Evolutionary conservation across 2,329 filamentous ascomycete species (phyloP).

Genomic region (Penicillium sclerotiorum): DNA sequence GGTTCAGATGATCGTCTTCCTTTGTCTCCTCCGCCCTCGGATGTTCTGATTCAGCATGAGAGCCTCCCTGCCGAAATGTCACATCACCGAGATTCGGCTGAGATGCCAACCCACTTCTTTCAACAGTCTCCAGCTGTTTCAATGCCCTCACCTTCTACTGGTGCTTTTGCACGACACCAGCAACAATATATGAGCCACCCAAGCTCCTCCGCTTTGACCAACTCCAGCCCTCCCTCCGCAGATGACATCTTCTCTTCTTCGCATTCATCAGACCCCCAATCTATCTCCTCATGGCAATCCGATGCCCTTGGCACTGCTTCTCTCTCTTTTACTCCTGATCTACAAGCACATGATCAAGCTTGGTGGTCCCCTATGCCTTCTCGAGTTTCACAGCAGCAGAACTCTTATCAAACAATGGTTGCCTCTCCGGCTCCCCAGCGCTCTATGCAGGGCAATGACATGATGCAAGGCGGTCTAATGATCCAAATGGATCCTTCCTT

Average conservation of each 20-base stretch:
- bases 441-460: conserved; percentile 34
- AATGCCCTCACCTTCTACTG: conserved; percentile 36
- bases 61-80: conserved; percentile 37
- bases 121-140: conserved; percentile 37
- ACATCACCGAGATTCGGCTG: conserved; percentile 32
- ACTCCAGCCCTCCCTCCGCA: conserved; percentile 39
- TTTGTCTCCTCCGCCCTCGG: conserved; percentile 50
- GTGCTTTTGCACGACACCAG: conserved; percentile 33
- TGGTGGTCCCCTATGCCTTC: conserved; percentile 47
- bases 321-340: conserved; percentile 43
- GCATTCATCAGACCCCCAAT: conserved; percentile 42
- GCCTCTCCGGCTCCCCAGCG: conserved; percentile 39
- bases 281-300: conserved; percentile 46
- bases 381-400: conserved; percentile 37
- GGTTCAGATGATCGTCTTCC: conserved; percentile 46
- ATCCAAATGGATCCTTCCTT: conserved; percentile 42
- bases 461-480: conserved; percentile 44
- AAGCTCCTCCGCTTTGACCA: conserved; percentile 32
- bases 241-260: conserved; percentile 44
- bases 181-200: conserved; percentile 37
- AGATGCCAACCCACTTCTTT: conserved; percentile 36
- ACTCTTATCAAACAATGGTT: conserved; percentile 39
- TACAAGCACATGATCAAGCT: conserved; percentile 40
- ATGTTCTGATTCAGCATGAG: conserved; percentile 45
- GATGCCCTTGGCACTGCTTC: conserved; percentile 40